Percentiles rank a stretch among this genome's conserved stretches.
phyloP scores from a whole-genome alignment of 345 rosid species.

The Stellera chamaejasme region DNA sequence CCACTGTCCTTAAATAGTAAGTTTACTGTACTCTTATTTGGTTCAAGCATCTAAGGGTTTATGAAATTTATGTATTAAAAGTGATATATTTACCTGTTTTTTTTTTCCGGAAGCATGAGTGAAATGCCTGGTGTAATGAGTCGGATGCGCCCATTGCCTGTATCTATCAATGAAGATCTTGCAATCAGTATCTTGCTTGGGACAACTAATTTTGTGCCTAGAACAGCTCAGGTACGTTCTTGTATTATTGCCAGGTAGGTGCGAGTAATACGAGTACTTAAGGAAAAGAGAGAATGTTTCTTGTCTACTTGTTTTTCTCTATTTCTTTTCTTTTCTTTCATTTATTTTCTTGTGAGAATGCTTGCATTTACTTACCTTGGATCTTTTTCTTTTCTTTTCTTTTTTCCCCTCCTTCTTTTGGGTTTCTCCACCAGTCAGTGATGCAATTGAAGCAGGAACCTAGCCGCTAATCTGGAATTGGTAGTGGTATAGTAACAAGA shows the following conservation, averaged over 20 bases:
- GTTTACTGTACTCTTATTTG: slow-evolving; percentile 13
- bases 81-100: neutral
- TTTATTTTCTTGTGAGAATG: neutral
- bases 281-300: no score
- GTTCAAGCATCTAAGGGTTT: no score
- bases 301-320: no score
- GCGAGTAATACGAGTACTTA: no score
- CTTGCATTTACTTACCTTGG: neutral
- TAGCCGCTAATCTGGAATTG: slow-evolving; percentile 47
- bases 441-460: slow-evolving; percentile 84
- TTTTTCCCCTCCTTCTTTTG: neutral
- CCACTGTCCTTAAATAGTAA: slow-evolving; percentile 64
- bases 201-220: slow-evolving; percentile 39
- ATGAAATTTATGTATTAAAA: no score
- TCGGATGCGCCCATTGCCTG: slow-evolving; percentile 82
- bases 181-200: slow-evolving; percentile 48
- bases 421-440: slow-evolving; percentile 30
- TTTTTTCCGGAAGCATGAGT: slow-evolving; percentile 54
- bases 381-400: slow-evolving; percentile 15
- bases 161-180: slow-evolving; percentile 57
- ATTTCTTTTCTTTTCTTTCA: no score
- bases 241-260: no score
- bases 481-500: slow-evolving; percentile 26
- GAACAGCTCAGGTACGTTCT: slow-evolving; percentile 36
- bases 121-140: slow-evolving; percentile 81